Evolutionary conservation across 495 filamentous ascomycete genomes (phyloP).

Genomic region (Hypoxylon fragiforme): DNA sequence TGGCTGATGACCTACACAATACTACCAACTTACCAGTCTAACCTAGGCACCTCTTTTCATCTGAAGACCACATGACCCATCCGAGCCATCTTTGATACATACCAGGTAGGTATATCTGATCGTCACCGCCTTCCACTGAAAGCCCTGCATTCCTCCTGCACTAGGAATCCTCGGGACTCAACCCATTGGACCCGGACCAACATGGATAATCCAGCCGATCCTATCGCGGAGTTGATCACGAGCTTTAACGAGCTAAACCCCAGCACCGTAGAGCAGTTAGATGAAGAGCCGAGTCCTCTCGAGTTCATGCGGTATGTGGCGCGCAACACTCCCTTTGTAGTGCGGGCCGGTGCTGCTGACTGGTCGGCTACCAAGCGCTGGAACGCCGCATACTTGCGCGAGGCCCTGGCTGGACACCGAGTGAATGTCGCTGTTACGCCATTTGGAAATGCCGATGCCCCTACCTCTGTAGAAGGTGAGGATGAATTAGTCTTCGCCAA

Average conservation of each 20-base stretch:
- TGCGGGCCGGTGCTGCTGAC: constrained; percentile 56
- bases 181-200: constrained; percentile 1
- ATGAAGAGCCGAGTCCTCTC: constrained; percentile 65
- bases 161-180: neutral
- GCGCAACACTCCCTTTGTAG: constrained; percentile 69
- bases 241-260: constrained; percentile 71
- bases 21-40: too few relatives aligned
- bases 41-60: too few relatives aligned
- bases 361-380: constrained; percentile 65
- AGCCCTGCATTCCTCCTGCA: neutral
- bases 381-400: constrained; percentile 57
- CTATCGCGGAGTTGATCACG: constrained; percentile 59
- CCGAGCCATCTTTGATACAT: constrained; percentile 10
- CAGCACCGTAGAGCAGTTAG: constrained; percentile 55
- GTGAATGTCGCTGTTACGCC: constrained; percentile 77
- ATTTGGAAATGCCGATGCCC: constrained; percentile 66
- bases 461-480: constrained; percentile 43
- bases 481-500: constrained; percentile 56
- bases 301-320: constrained; percentile 74
- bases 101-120: neutral
- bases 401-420: constrained; percentile 50
- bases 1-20: too few relatives aligned
- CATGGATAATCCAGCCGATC: constrained; percentile 31
- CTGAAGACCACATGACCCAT: neutral
- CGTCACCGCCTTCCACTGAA: neutral